Evolutionary conservation across 2,329 filamentous ascomycete species (phyloP).

Genomic region (Aureobasidium lini): DNA sequence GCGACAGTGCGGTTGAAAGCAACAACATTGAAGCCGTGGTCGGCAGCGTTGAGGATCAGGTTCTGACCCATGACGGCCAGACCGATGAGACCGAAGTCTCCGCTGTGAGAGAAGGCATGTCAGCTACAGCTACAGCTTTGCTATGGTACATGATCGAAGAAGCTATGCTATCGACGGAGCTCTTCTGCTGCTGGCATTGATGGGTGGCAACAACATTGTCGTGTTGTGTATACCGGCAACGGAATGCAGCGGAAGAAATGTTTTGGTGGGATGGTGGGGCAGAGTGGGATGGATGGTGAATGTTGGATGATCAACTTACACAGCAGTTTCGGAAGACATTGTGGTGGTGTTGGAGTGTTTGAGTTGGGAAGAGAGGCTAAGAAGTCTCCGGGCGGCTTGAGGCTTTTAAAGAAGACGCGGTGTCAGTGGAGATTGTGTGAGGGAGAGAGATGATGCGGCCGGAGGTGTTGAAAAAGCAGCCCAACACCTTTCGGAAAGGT

Average conservation of each 20-base stretch:
- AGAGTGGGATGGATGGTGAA: constrained; percentile 5
- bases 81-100: constrained; percentile 49
- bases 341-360: constrained; percentile 17
- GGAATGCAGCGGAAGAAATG: constrained; percentile 10
- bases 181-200: background rate
- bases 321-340: constrained; percentile 24
- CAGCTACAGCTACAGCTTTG: constrained; percentile 1
- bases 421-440: constrained; percentile 13
- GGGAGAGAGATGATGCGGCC: constrained; percentile 5
- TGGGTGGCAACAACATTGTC: background rate
- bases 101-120: constrained; percentile 27
- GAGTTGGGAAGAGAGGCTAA: constrained; percentile 18
- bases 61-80: constrained; percentile 48
- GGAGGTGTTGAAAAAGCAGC: constrained; percentile 15
- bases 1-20: constrained; percentile 98
- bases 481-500: constrained; percentile 13
- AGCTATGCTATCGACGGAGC: background rate
- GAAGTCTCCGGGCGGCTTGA: constrained; percentile 17
- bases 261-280: constrained; percentile 16
- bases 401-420: constrained; percentile 14
- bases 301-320: constrained; percentile 20
- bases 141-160: background rate
- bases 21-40: constrained; percentile 81
- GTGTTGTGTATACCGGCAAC: background rate
- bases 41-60: constrained; percentile 49